Base-by-base conservation (phyloP, 768 basidiomycete species). In the Amanita molliuscula region DNA sequence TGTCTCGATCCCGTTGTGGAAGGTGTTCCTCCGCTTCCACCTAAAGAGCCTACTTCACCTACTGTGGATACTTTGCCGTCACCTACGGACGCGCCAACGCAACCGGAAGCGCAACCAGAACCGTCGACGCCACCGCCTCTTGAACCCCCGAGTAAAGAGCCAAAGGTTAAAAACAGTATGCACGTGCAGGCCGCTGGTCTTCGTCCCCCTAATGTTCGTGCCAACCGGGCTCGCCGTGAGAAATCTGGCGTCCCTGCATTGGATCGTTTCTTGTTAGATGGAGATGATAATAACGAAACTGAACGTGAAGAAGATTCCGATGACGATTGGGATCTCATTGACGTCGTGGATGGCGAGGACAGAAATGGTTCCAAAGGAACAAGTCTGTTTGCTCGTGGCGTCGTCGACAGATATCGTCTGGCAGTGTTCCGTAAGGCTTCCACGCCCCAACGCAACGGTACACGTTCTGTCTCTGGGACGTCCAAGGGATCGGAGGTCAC, bases 261-360 rank as follows among this genome's bases (percentile, higher is more conserved):
- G 63, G 88, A 92, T 63, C 77, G 80, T 41, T 79, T 81, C 59
- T 65, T 88, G 25, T 75, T 76, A 11, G 81, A 80, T 60, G 73
- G 64, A 34, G 66, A 66, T 52, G 76, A 75, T 42, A 72, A 72
- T 54, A 70, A 67, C 50, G 65, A 58, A 44, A 73, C 69, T 45
- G 72, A 70, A 59, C 67, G 70, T n/a, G 69, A 74, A 18, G 75
- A 77, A 18, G 79, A 81, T 16, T 80, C 83, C 48, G 89, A 91
- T 45, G 86, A 90, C 36, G 91, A 92, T 50, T 95, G 92, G 91
- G 91, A 93, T 75, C 78, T 93, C 54, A 76, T 95, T 53, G 88
- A 91, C 58, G 78, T 77, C 34, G 86, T 69, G 4, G 84, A 84
- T 55, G 81, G 79, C n/a, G 88, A 89, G 60, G 89, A 90, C 51